Conservation (phyloP, 106 monocot genomes). For the Dioscorea dumetorum region DNA sequence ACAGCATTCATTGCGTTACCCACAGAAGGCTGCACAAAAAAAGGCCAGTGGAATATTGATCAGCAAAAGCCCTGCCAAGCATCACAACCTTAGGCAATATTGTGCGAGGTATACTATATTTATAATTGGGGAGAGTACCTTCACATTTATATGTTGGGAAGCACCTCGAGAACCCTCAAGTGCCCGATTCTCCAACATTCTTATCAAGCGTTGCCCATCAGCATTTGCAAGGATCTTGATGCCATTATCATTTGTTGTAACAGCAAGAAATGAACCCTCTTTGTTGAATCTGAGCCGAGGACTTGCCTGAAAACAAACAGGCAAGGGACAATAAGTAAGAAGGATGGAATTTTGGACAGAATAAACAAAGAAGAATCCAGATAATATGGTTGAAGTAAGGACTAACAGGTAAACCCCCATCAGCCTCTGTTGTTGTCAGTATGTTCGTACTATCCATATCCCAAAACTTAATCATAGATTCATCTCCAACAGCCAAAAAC, state of each 20-base stretch:
- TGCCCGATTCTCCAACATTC: no score
- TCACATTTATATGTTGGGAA: no score
- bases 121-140: no score
- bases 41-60: no score
- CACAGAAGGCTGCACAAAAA: no score
- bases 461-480: constrained; percentile 71
- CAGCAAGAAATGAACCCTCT: constrained; percentile 54
- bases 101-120: no score
- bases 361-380: neutral
- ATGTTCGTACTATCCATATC: constrained; percentile 71
- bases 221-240: constrained; percentile 79
- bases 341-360: neutral
- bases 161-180: no score
- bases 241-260: constrained; percentile 63
- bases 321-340: neutral
- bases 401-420: constrained; percentile 47
- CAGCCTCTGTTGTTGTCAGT: constrained; percentile 64
- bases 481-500: constrained; percentile 79
- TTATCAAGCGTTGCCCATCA: constrained; percentile 26
- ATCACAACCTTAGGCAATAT: no score
- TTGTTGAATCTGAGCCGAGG: constrained; percentile 75
- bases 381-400: neutral
- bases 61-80: no score
- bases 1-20: no score
- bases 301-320: constrained; percentile 24